A percentile compares a stretch with the other conserved stretches of the same genome.
Evolutionary conservation across 2,329 filamentous ascomycete species (phyloP).

Genomic region (Phyllosticta citrichinensis): DNA sequence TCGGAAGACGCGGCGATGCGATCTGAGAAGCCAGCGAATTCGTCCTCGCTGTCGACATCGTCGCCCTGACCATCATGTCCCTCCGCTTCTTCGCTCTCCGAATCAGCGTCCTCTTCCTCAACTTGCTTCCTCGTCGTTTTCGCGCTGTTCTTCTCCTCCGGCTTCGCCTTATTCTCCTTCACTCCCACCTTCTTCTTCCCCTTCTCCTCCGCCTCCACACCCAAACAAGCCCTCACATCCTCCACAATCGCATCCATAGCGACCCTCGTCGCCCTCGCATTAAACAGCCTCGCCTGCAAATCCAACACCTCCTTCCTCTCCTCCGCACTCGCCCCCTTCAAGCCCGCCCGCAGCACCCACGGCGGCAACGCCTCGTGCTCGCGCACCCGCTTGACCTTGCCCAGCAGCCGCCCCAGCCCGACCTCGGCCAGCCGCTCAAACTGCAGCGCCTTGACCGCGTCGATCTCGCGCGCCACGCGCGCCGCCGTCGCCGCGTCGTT

Average conservation of each 20-base stretch:
- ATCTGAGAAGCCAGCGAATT: slow-evolving; percentile 26
- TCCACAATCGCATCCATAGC: slow-evolving; percentile 38
- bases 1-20: slow-evolving; percentile 30
- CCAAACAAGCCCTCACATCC: slow-evolving; percentile 32
- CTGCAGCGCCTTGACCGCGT: slow-evolving; percentile 42
- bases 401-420: slow-evolving; percentile 47
- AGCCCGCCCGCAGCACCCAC: slow-evolving; percentile 25
- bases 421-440: slow-evolving; percentile 34
- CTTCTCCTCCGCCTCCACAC: slow-evolving; percentile 12
- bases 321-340: slow-evolving; percentile 27
- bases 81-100: slow-evolving; percentile 7
- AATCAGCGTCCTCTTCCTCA: not conserved
- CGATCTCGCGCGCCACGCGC: slow-evolving; percentile 54
- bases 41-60: slow-evolving; percentile 13
- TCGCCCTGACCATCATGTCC: slow-evolving; percentile 8
- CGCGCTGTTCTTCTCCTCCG: not conserved
- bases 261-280: slow-evolving; percentile 48
- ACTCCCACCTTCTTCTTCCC: not conserved
- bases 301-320: slow-evolving; percentile 38
- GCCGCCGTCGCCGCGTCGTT: slow-evolving; percentile 38
- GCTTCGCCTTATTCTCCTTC: not conserved
- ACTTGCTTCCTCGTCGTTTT: not conserved
- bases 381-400: slow-evolving; percentile 47
- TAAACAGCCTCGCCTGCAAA: slow-evolving; percentile 50
- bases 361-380: slow-evolving; percentile 40